phyloP scores from a whole-genome alignment of 2,329 filamentous ascomycete species.

The Macrophomina pseudophaseolina region DNA sequence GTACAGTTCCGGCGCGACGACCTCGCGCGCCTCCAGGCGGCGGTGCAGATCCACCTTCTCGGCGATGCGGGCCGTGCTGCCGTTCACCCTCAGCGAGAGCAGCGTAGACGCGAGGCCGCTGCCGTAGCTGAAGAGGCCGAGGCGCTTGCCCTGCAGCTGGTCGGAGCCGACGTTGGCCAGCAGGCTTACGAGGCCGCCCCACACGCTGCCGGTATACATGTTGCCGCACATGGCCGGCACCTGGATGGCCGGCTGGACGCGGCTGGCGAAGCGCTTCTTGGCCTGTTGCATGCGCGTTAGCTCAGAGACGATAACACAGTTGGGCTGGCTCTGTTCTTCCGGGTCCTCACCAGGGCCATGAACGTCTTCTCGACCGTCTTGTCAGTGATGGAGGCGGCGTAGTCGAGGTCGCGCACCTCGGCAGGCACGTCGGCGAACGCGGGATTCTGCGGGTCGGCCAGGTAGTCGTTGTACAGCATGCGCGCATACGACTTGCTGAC shows the following conservation, averaged over 20 bases:
- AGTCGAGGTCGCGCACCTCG: slow-evolving; percentile 53
- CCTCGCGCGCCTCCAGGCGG: slow-evolving; percentile 51
- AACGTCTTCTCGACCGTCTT: slow-evolving; percentile 60
- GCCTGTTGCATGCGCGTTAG: slow-evolving; percentile 30
- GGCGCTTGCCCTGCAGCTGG: slow-evolving; percentile 54
- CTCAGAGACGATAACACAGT: neutral
- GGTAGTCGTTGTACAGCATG: slow-evolving; percentile 59
- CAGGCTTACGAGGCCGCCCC: slow-evolving; percentile 55
- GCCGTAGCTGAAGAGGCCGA: slow-evolving; percentile 59
- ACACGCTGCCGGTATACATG: slow-evolving; percentile 61
- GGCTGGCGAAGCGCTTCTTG: slow-evolving; percentile 57
- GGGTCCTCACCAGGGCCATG: slow-evolving; percentile 45
- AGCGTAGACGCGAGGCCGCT: slow-evolving; percentile 57
- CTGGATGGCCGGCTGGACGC: slow-evolving; percentile 56
- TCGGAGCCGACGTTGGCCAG: slow-evolving; percentile 52
- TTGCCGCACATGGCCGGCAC: slow-evolving; percentile 60
- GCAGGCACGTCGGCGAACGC: slow-evolving; percentile 57
- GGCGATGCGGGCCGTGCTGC: slow-evolving; percentile 52
- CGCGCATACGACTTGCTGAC: slow-evolving; percentile 61
- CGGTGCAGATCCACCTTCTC: slow-evolving; percentile 55
- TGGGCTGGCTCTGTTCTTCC: neutral
- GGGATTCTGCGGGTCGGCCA: slow-evolving; percentile 52
- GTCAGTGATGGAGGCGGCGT: slow-evolving; percentile 55
- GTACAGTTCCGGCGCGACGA: slow-evolving; percentile 56
- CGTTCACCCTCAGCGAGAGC: slow-evolving; percentile 56